phyloP scores from a whole-genome alignment of 257 asterid genomes.

The Craterostigma plantagineum region DNA sequence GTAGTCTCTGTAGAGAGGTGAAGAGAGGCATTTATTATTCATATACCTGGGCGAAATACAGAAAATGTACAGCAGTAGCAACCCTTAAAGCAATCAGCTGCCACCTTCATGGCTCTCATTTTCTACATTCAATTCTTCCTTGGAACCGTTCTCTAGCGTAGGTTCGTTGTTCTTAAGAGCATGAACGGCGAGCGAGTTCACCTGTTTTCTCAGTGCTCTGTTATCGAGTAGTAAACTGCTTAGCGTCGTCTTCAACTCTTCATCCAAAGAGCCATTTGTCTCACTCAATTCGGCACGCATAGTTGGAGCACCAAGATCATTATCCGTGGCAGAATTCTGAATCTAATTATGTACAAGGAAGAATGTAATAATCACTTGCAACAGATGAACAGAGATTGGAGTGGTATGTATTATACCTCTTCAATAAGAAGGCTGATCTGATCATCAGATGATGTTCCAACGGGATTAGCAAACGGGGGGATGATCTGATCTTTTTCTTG shows the following conservation, averaged over 20 bases:
- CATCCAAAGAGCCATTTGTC: slow-evolving; percentile 14
- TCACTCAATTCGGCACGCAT: slow-evolving; percentile 12
- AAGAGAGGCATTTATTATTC: no score
- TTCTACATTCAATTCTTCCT: no score
- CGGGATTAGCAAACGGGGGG: slow-evolving; percentile 26
- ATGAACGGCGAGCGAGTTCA: slow-evolving; percentile 32
- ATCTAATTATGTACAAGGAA: slow-evolving; percentile 17
- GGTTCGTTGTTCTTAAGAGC: slow-evolving; percentile 23
- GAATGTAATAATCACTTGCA: not conserved
- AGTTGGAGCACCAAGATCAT: slow-evolving; percentile 16
- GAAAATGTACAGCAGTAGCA: no score
- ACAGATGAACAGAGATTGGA: not conserved
- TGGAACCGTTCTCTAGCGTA: no score
- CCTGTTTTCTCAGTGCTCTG: slow-evolving; percentile 59
- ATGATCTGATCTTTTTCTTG: slow-evolving; percentile 21
- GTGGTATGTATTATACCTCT: slow-evolving; percentile 37
- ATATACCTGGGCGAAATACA: no score
- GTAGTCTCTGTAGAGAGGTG: no score
- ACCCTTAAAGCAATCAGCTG: no score
- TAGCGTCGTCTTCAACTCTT: slow-evolving; percentile 39
- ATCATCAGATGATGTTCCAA: slow-evolving; percentile 38
- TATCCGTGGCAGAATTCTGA: slow-evolving; percentile 20
- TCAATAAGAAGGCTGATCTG: slow-evolving; percentile 50
- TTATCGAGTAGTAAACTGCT: slow-evolving; percentile 33
- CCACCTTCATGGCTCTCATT: no score